Conservation (phyloP, 2,329 filamentous ascomycete genomes). For the Acrodontium crateriforme region DNA sequence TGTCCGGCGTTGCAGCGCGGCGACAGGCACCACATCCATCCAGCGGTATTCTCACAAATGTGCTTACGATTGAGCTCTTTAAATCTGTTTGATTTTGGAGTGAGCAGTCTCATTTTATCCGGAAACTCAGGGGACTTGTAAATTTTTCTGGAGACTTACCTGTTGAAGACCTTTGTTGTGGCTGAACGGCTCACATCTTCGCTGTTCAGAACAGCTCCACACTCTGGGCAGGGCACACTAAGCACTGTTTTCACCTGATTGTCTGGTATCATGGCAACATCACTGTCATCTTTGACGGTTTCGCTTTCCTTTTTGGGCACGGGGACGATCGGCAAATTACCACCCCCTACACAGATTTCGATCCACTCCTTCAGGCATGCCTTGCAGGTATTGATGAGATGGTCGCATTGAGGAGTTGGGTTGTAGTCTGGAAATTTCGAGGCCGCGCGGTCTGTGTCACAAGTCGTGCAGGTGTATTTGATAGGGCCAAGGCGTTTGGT, state of each 20-base stretch:
- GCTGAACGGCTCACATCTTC: slow-evolving; percentile 30
- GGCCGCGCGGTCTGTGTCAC: slow-evolving; percentile 7
- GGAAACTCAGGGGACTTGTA: too few relatives aligned
- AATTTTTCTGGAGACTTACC: too few relatives aligned
- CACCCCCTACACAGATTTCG: slow-evolving; percentile 12
- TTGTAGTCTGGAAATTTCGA: slow-evolving; percentile 21
- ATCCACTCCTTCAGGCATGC: slow-evolving; percentile 26
- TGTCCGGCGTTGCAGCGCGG: slow-evolving; percentile 39
- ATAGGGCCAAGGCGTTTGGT: too few relatives aligned
- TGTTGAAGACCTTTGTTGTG: slow-evolving; percentile 29
- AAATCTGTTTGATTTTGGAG: too few relatives aligned
- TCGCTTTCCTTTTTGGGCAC: too few relatives aligned
- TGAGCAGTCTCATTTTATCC: too few relatives aligned
- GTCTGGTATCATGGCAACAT: too few relatives aligned
- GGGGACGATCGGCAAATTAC: too few relatives aligned
- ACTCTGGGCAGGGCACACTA: too few relatives aligned
- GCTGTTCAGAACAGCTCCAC: slow-evolving; percentile 7
- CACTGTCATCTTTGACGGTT: too few relatives aligned
- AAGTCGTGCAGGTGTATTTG: slow-evolving; percentile 12
- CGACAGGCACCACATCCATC: slow-evolving; percentile 40
- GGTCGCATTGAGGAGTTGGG: slow-evolving; percentile 22
- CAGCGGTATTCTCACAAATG: slow-evolving; percentile 15
- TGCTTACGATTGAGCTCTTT: slow-evolving; percentile 14
- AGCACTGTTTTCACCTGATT: too few relatives aligned
- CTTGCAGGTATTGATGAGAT: slow-evolving; percentile 24